These are phyloP conservation scores for Serpula lacrymans DNA, from an alignment of 768 basidiomycete species.

Conservation along the genomic window DNA sequence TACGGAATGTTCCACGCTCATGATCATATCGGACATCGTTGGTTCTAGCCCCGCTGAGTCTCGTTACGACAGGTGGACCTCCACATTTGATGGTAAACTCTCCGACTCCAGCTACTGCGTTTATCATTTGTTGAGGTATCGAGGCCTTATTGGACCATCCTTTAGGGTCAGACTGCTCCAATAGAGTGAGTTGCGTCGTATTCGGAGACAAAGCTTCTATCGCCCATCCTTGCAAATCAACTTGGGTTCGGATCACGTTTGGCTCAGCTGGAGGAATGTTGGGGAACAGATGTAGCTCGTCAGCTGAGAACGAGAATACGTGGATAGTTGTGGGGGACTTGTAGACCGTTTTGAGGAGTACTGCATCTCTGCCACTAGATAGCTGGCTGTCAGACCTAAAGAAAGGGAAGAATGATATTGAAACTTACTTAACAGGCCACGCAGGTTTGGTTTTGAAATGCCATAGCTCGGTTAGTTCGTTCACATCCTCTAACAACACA, in stretches of 20 bases:
- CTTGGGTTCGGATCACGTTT: slow-evolving; percentile 85
- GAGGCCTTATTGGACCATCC: slow-evolving; percentile 92
- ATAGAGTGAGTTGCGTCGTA: slow-evolving; percentile 87
- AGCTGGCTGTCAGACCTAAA: slow-evolving; percentile 1
- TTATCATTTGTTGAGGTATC: slow-evolving; percentile 93
- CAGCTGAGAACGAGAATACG: slow-evolving; percentile 91
- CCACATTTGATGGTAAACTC: slow-evolving; percentile 96
- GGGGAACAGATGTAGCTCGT: slow-evolving; percentile 85
- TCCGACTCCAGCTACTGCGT: slow-evolving; percentile 83
- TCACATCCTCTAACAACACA: slow-evolving; percentile 81
- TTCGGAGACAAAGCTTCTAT: slow-evolving; percentile 94
- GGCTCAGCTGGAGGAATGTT: slow-evolving; percentile 64
- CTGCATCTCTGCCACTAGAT: slow-evolving; percentile 80
- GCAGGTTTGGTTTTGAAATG: slow-evolving; percentile 87
- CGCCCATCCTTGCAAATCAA: slow-evolving; percentile 99
- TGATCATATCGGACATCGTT: slow-evolving; percentile 81
- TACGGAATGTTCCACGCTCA: slow-evolving; percentile 73
- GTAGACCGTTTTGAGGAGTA: slow-evolving; percentile 93
- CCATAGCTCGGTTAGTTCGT: slow-evolving; percentile 90
- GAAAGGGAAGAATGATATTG: slow-evolving; percentile 1
- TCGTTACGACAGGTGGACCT: slow-evolving; percentile 88
- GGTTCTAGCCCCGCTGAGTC: slow-evolving; percentile 74
- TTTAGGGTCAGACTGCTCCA: slow-evolving; percentile 96
- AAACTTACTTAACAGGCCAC: slow-evolving; percentile 89
- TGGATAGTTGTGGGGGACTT: slow-evolving; percentile 95